These are phyloP conservation scores for Monosporascus sp. DNA, from an alignment of 2,329 filamentous ascomycete species.

Conservation along the genomic window DNA sequence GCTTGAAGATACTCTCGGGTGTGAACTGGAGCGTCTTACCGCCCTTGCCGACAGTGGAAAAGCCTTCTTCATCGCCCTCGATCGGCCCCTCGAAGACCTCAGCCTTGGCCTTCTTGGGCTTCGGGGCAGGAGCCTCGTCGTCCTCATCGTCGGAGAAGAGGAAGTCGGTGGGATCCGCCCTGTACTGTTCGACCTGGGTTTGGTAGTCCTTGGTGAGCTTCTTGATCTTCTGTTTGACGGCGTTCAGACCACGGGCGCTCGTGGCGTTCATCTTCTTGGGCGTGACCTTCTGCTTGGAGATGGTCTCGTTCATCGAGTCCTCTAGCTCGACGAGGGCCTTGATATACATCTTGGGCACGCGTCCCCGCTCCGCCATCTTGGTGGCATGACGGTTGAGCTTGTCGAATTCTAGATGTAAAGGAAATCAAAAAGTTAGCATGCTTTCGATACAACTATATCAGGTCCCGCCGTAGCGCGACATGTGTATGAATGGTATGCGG, in stretches of 20 bases:
- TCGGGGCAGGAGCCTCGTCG: conserved; percentile 54
- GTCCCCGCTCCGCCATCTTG: conserved; percentile 72
- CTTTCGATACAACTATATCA: neutral
- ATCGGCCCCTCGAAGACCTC: conserved; percentile 45
- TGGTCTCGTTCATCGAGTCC: conserved; percentile 87
- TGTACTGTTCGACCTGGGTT: conserved; percentile 80
- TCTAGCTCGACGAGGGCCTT: conserved; percentile 91
- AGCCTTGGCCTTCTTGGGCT: conserved; percentile 49
- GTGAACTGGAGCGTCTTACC: conserved; percentile 89
- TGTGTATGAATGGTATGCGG: no score
- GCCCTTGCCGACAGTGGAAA: conserved; percentile 81
- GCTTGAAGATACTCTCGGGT: conserved; percentile 96
- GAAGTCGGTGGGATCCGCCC: conserved; percentile 51
- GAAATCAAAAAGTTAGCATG: neutral
- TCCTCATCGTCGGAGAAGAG: conserved; percentile 61
- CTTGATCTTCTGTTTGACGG: conserved; percentile 96
- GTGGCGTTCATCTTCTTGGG: conserved; percentile 99
- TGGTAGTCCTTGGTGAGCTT: conserved; percentile 97
- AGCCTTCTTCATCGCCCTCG: conserved; percentile 73
- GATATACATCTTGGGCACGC: conserved; percentile 85
- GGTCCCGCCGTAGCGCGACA: no score
- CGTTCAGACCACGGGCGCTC: conserved; percentile 89
- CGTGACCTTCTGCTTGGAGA: conserved; percentile 92
- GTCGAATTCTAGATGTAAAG: conserved; percentile 67
- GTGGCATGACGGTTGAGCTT: conserved; percentile 83